Evolutionary conservation across 495 filamentous ascomycete species (phyloP), one percentile per base, ranked within the genome.

Genomic region (Aspergillus incahuasiensis): DNA sequence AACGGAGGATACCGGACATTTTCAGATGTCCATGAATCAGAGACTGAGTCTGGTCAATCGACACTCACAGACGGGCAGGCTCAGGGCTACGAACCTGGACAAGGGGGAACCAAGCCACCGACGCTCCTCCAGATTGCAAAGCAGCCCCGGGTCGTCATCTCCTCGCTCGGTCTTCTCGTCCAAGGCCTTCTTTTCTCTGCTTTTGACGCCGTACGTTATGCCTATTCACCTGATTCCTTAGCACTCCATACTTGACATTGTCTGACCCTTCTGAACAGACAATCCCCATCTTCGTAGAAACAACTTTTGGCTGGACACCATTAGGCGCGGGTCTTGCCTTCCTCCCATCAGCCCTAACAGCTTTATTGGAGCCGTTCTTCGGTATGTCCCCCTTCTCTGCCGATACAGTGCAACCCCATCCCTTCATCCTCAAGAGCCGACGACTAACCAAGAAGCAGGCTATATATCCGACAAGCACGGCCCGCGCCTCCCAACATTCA

Each of bases 281-380:
- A 30, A 69, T 92, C 7, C 83, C 90, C n/a, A 70, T 91, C 6
- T 85, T 83, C 57, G 84, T 88, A 6, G 74, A 83, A 55, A 65
- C 72, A 0, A 78, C 71, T 3, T 91, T 90, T 58, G 58, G 72
- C 53, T 94, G 86, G 85, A 75, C 76, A 22, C 79, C 88, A 3
- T 78, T 80, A 0, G 86, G 85, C 12, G 87, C 86, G 21, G 89
- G 87, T 1, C 66, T 92, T 13, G 73, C 89, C 15, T 92, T 92
- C 67, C 76, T 92, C 3, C 79, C 86, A 6, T 54, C 89, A 28
- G 81, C 86, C 46, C 59, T 88, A 11, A 86, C 87, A 0, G 78
- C 81, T 3, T 81, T 92, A 55, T 55, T 82, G 19, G 79, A 83
- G 1, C 88, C 89, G 0, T 46, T 87, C 6, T 75, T 86, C 30